Evolutionary conservation across 768 basidiomycete genomes (phyloP).

Genomic region (Lyophyllum atratum): DNA sequence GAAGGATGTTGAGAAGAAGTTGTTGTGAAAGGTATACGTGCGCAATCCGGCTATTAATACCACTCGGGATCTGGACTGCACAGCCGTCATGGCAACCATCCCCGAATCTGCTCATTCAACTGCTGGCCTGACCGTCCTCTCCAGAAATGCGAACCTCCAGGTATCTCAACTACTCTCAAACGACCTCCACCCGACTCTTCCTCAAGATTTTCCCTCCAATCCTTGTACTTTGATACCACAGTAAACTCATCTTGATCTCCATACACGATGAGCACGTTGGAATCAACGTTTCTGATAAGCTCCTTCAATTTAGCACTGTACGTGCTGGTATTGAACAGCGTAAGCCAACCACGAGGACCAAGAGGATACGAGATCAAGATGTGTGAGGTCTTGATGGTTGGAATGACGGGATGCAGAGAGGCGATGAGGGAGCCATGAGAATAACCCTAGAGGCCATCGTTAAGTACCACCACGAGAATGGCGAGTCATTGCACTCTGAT

Average conservation of each 20-base stretch:
- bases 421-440: conserved; percentile 79
- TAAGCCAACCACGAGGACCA: conserved; percentile 65
- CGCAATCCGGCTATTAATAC: conserved; percentile 13
- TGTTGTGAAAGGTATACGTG: conserved; percentile 13
- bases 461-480: conserved; percentile 4
- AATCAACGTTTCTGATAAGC: conserved; percentile 46
- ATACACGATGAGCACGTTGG: conserved; percentile 62
- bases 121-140: conserved; percentile 31
- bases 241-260: conserved; percentile 80
- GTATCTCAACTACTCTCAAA: conserved; percentile 40
- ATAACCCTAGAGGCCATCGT: conserved; percentile 60
- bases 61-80: conserved; percentile 7
- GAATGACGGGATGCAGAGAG: conserved; percentile 60
- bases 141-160: conserved; percentile 72
- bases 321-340: conserved; percentile 59
- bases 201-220: conserved; percentile 51
- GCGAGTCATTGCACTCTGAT: neutral
- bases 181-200: conserved; percentile 15
- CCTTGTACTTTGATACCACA: conserved; percentile 48
- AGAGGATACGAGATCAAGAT: conserved; percentile 79
- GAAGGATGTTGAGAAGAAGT: conserved; percentile 17
- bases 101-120: conserved; percentile 28
- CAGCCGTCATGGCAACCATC: conserved; percentile 37
- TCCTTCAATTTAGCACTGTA: conserved; percentile 55
- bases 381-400: conserved; percentile 58